Evolutionary conservation across 2,329 filamentous ascomycete species (phyloP).

Genomic region (Davidsoniella virescens): DNA sequence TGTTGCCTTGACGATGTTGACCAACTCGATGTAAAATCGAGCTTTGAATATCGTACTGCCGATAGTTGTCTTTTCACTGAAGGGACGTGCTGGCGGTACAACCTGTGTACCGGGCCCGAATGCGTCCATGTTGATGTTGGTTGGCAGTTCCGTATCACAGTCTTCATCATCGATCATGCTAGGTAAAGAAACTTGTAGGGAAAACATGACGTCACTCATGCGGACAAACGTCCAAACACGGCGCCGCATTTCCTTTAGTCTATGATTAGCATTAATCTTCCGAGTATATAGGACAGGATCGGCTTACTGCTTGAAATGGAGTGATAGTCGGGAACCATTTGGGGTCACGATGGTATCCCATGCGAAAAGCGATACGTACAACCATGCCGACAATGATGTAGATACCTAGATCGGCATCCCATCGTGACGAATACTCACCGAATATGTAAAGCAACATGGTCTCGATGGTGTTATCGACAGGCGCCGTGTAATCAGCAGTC

Average conservation of each 20-base stretch:
- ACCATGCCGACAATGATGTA: slow-evolving; percentile 41
- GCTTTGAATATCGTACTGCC: slow-evolving; percentile 66
- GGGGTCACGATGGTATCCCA: slow-evolving; percentile 66
- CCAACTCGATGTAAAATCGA: slow-evolving; percentile 50
- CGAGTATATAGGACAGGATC: not conserved
- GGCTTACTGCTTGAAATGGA: slow-evolving; percentile 51
- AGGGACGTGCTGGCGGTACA: slow-evolving; percentile 50
- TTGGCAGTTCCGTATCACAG: slow-evolving; percentile 58
- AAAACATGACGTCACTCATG: slow-evolving; percentile 61
- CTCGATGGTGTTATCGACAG: slow-evolving; percentile 60
- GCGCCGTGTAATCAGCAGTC: slow-evolving; percentile 61
- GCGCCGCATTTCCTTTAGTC: slow-evolving; percentile 48
- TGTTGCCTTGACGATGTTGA: slow-evolving; percentile 52
- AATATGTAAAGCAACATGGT: slow-evolving; percentile 61
- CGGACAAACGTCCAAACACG: slow-evolving; percentile 55
- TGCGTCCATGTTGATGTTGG: slow-evolving; percentile 70
- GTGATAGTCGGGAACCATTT: slow-evolving; percentile 56
- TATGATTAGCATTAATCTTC: slow-evolving; percentile 6
- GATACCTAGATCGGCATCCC: slow-evolving; percentile 56
- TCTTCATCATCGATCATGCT: slow-evolving; percentile 58
- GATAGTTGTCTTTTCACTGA: slow-evolving; percentile 56
- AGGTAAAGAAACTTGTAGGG: slow-evolving; percentile 51
- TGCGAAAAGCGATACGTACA: slow-evolving; percentile 44
- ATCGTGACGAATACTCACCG: slow-evolving; percentile 55
- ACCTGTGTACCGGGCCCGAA: slow-evolving; percentile 52